Conservation (phyloP, 2,329 filamentous ascomycete genomes). For the Hypoxylon sp. region DNA sequence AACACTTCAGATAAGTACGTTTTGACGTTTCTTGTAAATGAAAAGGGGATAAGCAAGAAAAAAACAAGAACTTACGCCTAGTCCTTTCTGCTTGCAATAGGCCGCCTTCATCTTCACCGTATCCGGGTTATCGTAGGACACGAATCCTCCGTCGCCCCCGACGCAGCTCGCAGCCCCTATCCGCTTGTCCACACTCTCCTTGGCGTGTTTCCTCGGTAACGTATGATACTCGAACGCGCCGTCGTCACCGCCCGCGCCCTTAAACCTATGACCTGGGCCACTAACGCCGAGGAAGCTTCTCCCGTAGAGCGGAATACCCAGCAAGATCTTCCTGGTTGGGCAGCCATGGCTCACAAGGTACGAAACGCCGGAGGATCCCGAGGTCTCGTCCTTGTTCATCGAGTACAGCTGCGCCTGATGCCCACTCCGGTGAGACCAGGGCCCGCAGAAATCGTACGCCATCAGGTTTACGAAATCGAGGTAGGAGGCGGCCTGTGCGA, state of each 20-base stretch:
- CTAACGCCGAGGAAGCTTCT: constrained; percentile 78
- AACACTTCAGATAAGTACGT: neutral
- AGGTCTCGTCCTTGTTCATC: constrained; percentile 71
- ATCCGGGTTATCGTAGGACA: constrained; percentile 83
- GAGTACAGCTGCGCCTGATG: constrained; percentile 84
- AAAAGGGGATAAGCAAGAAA: constrained; percentile 26
- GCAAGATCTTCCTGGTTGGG: constrained; percentile 77
- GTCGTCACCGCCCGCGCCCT: constrained; percentile 71
- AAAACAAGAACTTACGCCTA: constrained; percentile 68
- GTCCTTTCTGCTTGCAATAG: constrained; percentile 78
- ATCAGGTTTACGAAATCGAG: constrained; percentile 84
- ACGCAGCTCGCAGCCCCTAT: constrained; percentile 79
- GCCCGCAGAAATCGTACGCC: constrained; percentile 84
- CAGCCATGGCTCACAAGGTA: constrained; percentile 78
- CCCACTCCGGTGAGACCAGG: constrained; percentile 76
- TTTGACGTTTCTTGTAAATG: neutral
- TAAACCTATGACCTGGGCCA: constrained; percentile 74
- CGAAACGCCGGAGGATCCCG: constrained; percentile 75
- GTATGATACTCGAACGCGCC: constrained; percentile 82
- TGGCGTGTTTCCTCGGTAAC: constrained; percentile 72
- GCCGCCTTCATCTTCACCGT: constrained; percentile 82
- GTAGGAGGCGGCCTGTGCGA: constrained; percentile 72
- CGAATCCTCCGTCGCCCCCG: constrained; percentile 81
- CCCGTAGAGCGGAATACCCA: constrained; percentile 83
- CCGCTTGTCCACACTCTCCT: constrained; percentile 77